Base-by-base conservation (phyloP, 768 basidiomycete genomes). In the Boletus vermiculosoides region DNA sequence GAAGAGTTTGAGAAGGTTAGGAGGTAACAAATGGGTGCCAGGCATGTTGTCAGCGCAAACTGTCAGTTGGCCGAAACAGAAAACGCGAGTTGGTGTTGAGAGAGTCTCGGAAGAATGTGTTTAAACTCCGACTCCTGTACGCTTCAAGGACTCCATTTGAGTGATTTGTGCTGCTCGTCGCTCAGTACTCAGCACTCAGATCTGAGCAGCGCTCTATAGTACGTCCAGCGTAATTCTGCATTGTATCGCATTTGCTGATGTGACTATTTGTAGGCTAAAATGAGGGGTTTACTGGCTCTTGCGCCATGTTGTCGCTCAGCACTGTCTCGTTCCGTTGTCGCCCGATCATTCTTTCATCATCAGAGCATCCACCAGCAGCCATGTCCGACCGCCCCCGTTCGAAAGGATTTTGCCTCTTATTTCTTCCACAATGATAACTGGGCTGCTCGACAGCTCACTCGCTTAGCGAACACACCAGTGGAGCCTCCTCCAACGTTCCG, bases 1-100 rank as follows among this genome's bases (percentile, higher is more conserved):
- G 72, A 98, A 99, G 63, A 98, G 88, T 71, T 96, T 94, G 72
- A 98, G 86, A 51, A 99, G 84, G 74, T 98, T 97, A 4, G 94
- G 94, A 4, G 96, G 96, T 23, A 99, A 83, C 23, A 95, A 80
- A 75, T 95, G 92, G 4, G 92, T 94, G 47, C 89, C 90, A 11
- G 79, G 80, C 79, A 80, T 80, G 9, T 42, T 54, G 68, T 58
- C 54, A 31, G 59, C 52, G 30, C 49, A 18, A 39, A n/a, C 33
- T 39, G 39, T 46, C 36, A 13, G 50, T 30, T 36, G 56, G 20
- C 56, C 23, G 51, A 50, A 39, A 46, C 41, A 54, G 60, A 68
- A 53, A n/a, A 37, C 36, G 45, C 16, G 42, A 33, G 45, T 30
- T 46, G 31, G 33, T 45, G 47, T 54, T 54, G 50, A 33, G 50